A percentile compares a stretch with the other conserved stretches of the same genome.
These are phyloP conservation scores for Trichoderma gracile DNA, from an alignment of 2,329 filamentous ascomycete species.

Conservation along the genomic window DNA sequence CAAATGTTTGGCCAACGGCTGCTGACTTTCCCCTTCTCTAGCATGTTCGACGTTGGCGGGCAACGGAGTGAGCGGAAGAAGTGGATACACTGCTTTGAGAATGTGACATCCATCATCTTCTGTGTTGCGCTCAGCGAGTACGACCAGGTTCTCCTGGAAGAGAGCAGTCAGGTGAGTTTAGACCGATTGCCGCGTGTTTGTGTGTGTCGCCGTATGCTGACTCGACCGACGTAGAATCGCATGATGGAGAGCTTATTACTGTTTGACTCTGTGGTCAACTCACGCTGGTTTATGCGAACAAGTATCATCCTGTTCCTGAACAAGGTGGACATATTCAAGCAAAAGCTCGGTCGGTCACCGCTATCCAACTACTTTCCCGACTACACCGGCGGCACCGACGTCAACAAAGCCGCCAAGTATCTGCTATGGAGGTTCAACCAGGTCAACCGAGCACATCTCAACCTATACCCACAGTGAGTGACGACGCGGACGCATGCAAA, in stretches of 20 bases:
- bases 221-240: slow-evolving; percentile 67
- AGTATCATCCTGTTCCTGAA: slow-evolving; percentile 99
- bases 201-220: neutral
- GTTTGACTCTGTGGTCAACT: slow-evolving; percentile 98
- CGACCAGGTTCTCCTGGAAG: slow-evolving; percentile 93
- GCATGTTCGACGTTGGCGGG: slow-evolving; percentile 98
- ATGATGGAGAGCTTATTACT: slow-evolving; percentile 99
- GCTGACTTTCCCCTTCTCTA: slow-evolving; percentile 43
- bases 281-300: slow-evolving; percentile 97
- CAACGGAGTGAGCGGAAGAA: slow-evolving; percentile 98
- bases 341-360: slow-evolving; percentile 86
- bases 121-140: slow-evolving; percentile 98
- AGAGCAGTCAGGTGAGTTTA: slow-evolving; percentile 82
- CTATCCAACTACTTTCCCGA: slow-evolving; percentile 96
- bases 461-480: slow-evolving; percentile 93
- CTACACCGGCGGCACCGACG: slow-evolving; percentile 95
- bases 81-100: slow-evolving; percentile 99
- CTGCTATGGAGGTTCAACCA: slow-evolving; percentile 98
- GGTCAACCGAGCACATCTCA: slow-evolving; percentile 93
- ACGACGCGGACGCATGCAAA: neutral
- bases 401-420: slow-evolving; percentile 97
- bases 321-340: slow-evolving; percentile 97
- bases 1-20: slow-evolving; percentile 1
- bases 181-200: neutral
- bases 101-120: slow-evolving; percentile 99